Evolutionary conservation across 441 rosid species (phyloP), one percentile per base, ranked within the genome.

Genomic region (Biscutella laevigata): DNA sequence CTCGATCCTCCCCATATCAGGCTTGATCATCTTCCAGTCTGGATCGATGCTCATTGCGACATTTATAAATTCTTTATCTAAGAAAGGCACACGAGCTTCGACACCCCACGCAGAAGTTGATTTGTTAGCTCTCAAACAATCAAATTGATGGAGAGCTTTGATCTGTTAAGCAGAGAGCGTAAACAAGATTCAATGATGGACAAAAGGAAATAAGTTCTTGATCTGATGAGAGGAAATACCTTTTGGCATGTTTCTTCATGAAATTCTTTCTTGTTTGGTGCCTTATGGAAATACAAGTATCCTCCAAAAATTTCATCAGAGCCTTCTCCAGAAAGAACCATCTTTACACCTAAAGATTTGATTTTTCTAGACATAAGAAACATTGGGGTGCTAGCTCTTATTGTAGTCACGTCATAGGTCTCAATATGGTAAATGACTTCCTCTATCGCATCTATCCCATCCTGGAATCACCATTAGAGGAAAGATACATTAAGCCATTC

Each of bases 351-450:
- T 50, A 94, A 72, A 4, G 99, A 94, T 70, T 87, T 94, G 55
- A 94, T 94, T 75, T 94, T 94, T 57, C 97, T 77, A 1, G 97
- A 89, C 97, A 94, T 94, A 5, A 94, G 94, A 78, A 94, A 94
- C 99, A 94, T 94, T 0, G 97, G 99, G 32, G 97, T 89, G 76
- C 99, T 94, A 35, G 99, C 96, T 75, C 99, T 84, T 63, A 94
- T 44, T 4, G 96, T 94, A 24, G 99, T 94, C 77, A 94, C 97
- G 48, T 94, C 99, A 69, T 83, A 94, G 30, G 97, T 94, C 68
- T 94, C 99, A 22, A 77, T 59, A 64, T 94, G 99, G 74, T 89
- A 87, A 61, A 89, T 94, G 27, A 94, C 99, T 72, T 94, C 97
- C 77, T 94, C 95, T 27, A 94, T 77, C 4, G 97, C 96, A 60